A percentile compares a stretch with the other conserved stretches of the same genome.
Conservation (phyloP, 768 basidiomycete species). For the Coprinopsis strossmayeri region DNA sequence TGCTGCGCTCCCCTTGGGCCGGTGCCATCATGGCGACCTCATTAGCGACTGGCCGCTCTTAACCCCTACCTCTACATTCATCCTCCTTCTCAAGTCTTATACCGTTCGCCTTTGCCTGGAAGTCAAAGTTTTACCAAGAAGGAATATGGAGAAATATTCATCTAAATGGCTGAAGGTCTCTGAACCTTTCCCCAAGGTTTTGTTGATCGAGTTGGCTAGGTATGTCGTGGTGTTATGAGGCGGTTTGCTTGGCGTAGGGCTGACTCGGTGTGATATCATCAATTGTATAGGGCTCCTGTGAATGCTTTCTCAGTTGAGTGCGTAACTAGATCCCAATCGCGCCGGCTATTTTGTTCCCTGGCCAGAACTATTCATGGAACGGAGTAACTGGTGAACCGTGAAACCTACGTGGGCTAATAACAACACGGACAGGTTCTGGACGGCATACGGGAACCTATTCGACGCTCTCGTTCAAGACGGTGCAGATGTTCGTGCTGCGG, state of each 20-base stretch:
- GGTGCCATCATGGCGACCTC: too few relatives aligned
- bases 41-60: too few relatives aligned
- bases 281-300: conserved; percentile 43
- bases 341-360: background rate
- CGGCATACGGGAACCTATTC: conserved; percentile 58
- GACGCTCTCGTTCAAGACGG: conserved; percentile 43
- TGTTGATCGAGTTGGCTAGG: conserved; percentile 41
- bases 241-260: too few relatives aligned
- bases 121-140: too few relatives aligned
- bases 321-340: conserved; percentile 1
- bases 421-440: conserved; percentile 56
- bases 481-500: conserved; percentile 58
- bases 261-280: background rate
- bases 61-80: too few relatives aligned
- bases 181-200: conserved; percentile 36
- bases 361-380: too few relatives aligned
- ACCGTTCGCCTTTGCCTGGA: too few relatives aligned
- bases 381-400: background rate
- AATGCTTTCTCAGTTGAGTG: conserved; percentile 59
- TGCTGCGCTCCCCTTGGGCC: too few relatives aligned
- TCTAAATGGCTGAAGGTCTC: conserved; percentile 43
- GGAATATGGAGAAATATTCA: conserved; percentile 23
- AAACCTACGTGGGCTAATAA: background rate
- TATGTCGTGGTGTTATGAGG: conserved; percentile 17
- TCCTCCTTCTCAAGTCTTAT: too few relatives aligned